Conservation (phyloP, 1,284 basidiomycete genomes). For the Baeospora myosura region DNA sequence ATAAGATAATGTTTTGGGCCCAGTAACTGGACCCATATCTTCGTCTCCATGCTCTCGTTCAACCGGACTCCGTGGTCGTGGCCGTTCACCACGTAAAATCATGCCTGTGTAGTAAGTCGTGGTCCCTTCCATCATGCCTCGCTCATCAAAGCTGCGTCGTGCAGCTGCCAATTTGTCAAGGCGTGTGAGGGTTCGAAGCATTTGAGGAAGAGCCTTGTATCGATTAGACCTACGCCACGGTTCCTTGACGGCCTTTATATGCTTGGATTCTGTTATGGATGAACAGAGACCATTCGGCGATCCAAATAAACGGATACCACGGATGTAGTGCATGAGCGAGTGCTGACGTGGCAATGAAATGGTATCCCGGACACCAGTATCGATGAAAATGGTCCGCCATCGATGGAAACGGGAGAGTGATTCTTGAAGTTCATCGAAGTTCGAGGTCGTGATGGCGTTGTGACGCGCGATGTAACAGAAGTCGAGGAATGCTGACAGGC, state of each 20-base stretch:
- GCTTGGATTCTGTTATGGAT: constrained; percentile 6
- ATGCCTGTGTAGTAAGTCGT: not conserved
- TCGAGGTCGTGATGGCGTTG: constrained; percentile 14
- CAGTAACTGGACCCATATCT: too few species aligned
- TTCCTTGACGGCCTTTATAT: constrained; percentile 6
- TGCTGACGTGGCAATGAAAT: constrained; percentile 27
- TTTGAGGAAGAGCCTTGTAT: constrained; percentile 7
- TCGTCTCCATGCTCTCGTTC: too few species aligned
- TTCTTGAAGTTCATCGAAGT: constrained; percentile 12
- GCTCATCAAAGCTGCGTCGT: not conserved
- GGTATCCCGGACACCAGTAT: constrained; percentile 15
- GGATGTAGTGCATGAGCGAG: constrained; percentile 17
- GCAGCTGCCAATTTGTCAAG: constrained; percentile 6
- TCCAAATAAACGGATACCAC: constrained; percentile 12
- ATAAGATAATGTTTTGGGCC: too few species aligned
- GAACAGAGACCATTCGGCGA: constrained; percentile 8
- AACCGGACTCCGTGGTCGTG: too few species aligned
- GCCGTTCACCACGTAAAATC: too few species aligned
- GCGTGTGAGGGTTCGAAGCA: constrained; percentile 6
- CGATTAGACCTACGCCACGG: constrained; percentile 4
- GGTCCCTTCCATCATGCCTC: constrained; percentile 5
- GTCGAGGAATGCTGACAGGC: constrained; percentile 22
- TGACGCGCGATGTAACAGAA: constrained; percentile 28
- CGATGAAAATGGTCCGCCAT: constrained; percentile 23
- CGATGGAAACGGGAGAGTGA: constrained; percentile 23